A percentile compares a stretch with the other conserved stretches of the same genome.
phyloP scores from a whole-genome alignment of 352 stramenopile genomes.

The Globisporangium acanthophoron region DNA sequence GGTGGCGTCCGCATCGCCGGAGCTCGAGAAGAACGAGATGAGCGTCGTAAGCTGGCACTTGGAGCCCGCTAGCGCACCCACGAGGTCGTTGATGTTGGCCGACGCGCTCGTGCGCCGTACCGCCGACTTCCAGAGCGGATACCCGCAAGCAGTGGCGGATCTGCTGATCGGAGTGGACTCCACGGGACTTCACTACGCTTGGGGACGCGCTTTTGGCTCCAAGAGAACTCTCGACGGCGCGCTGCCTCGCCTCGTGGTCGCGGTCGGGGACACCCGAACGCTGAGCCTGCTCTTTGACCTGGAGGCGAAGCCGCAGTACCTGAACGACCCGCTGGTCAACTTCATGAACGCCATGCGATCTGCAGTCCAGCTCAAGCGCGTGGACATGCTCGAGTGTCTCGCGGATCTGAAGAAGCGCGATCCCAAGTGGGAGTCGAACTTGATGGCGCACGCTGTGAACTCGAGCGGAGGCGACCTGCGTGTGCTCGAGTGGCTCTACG shows the following conservation, averaged over 20 bases:
- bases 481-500: conserved; percentile 5
- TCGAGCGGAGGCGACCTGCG: not conserved
- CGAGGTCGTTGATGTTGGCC: conserved; percentile 40
- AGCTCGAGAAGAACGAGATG: conserved; percentile 27
- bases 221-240: not conserved
- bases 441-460: not conserved
- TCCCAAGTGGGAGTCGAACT: not conserved
- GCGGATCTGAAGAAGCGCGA: not conserved
- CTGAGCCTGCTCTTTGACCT: not conserved
- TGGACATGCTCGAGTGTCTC: conserved; percentile 1
- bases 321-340: not conserved
- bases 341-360: not conserved
- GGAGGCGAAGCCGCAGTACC: not conserved
- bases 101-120: conserved; percentile 32
- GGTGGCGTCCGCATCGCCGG: conserved; percentile 19
- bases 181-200: not conserved
- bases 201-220: not conserved
- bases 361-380: not conserved
- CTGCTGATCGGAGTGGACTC: not conserved
- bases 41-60: conserved; percentile 50
- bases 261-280: not conserved
- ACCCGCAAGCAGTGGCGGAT: not conserved
- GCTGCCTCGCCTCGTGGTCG: not conserved
- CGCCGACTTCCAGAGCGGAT: not conserved
- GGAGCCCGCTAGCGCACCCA: conserved; percentile 26